Percentiles rank a stretch among this genome's conserved stretches.
These are phyloP conservation scores for Cyclotella choctawhatcheeana DNA, from an alignment of 108 stramenopile species.

Conservation along the genomic window DNA sequence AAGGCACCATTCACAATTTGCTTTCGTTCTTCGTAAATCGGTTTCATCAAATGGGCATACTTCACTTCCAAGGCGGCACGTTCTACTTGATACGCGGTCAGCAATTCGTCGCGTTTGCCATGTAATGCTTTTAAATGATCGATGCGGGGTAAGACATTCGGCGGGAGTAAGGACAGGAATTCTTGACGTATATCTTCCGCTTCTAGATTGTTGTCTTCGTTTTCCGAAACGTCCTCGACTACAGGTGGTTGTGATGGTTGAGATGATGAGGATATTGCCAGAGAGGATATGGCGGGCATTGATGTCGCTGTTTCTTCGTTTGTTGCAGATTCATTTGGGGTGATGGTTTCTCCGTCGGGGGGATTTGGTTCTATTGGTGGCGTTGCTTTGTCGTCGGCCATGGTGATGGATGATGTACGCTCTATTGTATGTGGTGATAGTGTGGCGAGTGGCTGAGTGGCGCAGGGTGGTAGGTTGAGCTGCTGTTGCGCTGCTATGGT, in stretches of 20 bases:
- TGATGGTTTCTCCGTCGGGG: not conserved
- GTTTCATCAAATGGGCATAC: conserved; percentile 56
- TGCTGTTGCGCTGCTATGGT: too few relatives aligned
- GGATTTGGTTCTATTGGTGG: not conserved
- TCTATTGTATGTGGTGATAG: too few relatives aligned
- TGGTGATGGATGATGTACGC: too few relatives aligned
- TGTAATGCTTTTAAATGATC: conserved; percentile 67
- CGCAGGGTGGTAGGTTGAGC: too few relatives aligned
- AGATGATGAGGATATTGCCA: not conserved
- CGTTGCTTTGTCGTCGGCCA: not conserved
- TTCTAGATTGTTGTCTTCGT: not conserved
- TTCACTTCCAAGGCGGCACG: conserved; percentile 84
- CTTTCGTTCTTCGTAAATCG: conserved; percentile 72
- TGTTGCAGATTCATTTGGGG: not conserved
- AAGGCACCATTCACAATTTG: conserved; percentile 51
- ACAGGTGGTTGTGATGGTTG: not conserved
- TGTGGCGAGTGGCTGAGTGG: too few relatives aligned
- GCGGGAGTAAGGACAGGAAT: conserved; percentile 59
- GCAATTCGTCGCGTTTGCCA: conserved; percentile 55
- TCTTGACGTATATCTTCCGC: not conserved
- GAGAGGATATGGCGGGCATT: not conserved
- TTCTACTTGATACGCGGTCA: conserved; percentile 76
- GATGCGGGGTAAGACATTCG: conserved; percentile 57
- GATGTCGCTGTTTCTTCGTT: not conserved
- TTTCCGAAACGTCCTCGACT: not conserved